Base-by-base conservation (phyloP, 768 basidiomycete species). In the Leccinum subgranulosum region DNA sequence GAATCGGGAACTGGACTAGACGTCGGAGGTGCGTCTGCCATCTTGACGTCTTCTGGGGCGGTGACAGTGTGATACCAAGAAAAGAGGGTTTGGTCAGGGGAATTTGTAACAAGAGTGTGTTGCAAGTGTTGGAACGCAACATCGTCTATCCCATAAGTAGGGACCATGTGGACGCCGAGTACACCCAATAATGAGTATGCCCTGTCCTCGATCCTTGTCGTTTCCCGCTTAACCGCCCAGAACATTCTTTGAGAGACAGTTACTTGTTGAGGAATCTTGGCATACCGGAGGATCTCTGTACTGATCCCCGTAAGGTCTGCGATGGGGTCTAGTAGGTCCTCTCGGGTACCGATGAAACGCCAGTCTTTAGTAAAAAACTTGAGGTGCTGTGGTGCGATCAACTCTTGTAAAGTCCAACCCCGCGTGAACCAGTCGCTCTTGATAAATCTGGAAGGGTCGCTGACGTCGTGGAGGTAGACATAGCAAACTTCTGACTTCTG, bases 341-440 rank as follows among this genome's bases (percentile, higher is more conserved):
- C 61, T 27, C 66, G 56, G 2, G 53, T 57, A 28, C 67, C 66
- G 23, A 67, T 51, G 4, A 52, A 29, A 9, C 3, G 9, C 72
- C 74, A 73, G 43, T 68, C 58, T n/a, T 57, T 55, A 1, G 63
- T 58, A 41, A 65, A 74, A 57, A 74, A 73, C 34, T 51, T 57
- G 57, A 69, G 60, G 12, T 14, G 25, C 21, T 19, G 60, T 3
- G 73, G 73, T 14, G 73, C 73, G 12, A 74, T 61, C 43, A 71
- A 52, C 17, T 71, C 71, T 48, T 71, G 70, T 6, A 73, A 52
- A 7, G 71, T 73, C 69, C 62, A 74, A 12, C 74, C 70, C 28
- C 73, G 58, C 21, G 27, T 46, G 57, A 74, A 71, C 73, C 72
- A 73, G 17, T 65, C 62, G 50, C 70, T 72, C n/a, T 56, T 29